phyloP scores from a whole-genome alignment of 1,284 basidiomycete genomes.

The Puccinia novopanici region DNA sequence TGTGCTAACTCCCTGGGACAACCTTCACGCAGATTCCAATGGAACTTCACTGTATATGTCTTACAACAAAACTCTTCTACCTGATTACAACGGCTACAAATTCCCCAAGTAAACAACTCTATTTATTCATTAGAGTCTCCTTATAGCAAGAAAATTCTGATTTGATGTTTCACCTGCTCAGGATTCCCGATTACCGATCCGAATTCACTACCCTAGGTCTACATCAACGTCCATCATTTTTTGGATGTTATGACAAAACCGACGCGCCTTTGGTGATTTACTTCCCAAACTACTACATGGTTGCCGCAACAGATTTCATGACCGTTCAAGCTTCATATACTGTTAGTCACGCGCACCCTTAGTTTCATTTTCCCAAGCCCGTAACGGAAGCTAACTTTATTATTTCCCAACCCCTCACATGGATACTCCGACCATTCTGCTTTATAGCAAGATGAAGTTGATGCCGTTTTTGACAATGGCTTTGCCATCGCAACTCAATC shows the following conservation, averaged over 20 bases:
- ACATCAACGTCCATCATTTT: constrained; percentile 43
- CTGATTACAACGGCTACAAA: constrained; percentile 33
- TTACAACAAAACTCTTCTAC: constrained; percentile 32
- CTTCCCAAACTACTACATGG: constrained; percentile 47
- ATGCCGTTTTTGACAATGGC: constrained; percentile 47
- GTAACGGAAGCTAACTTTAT: neutral
- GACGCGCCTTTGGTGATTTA: constrained; percentile 42
- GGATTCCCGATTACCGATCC: constrained; percentile 32
- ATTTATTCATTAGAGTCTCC: neutral
- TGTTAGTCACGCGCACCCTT: neutral
- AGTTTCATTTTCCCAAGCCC: neutral
- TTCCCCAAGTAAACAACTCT: constrained; percentile 39
- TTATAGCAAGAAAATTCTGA: neutral
- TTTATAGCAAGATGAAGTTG: constrained; percentile 31
- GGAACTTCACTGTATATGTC: constrained; percentile 48
- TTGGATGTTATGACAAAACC: constrained; percentile 39
- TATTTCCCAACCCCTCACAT: neutral
- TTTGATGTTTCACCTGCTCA: neutral
- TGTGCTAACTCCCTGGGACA: neutral
- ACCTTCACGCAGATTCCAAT: constrained; percentile 36
- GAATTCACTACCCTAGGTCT: constrained; percentile 33
- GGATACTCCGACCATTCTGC: neutral
- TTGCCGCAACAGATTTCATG: constrained; percentile 39
- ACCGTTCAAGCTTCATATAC: constrained; percentile 43
- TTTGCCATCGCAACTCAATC: constrained; percentile 50